Base-by-base conservation (phyloP, 306 rosid species). In the Inga leiocalycina region DNA sequence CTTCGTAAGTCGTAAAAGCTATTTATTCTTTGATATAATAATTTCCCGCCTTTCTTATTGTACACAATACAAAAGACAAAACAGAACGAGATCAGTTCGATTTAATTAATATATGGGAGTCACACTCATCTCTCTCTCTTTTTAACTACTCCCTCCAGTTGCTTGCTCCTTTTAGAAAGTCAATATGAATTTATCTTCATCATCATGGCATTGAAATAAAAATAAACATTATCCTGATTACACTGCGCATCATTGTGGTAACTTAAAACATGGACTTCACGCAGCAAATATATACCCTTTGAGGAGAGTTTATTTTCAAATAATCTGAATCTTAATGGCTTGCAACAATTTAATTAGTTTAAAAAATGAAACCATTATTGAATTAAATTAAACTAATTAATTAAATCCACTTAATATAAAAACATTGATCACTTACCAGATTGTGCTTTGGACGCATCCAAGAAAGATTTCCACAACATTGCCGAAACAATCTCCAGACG, bases 381-480 rank as follows among this genome's bases (percentile, higher is more conserved):
- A 17, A 5, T 67, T 16, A 15, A 67, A 34, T 34, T 39, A 39
- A 39, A 39, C 5, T 52, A 49, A 4, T 49, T 14, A 30, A 66
- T 5, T 13, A 66, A 13, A 32, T 22, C 32, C 11, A 64, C 34
- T 30, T 64, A 9, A 13, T 39, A 39, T 35, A 16, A 67, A 16
- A 35, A 8, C 6, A 67, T 35, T 8, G 2, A 17, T 4, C 46
- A 67, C 49, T 69, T 14, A 27, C 83, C 82, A 34, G 76, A 70
- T 22, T 49, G 74, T 57, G 74, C 75, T 37, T 65, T 83, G 19
- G 87, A 75, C 1, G 83, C 87, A 24, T 19, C 78, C 77, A 84
- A 82, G 3, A 86, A 79, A 27, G 81, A 88, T 81, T 87, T 88
- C 94, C 93, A 92, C 19, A 92, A 43, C 34, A 93, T 65, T 0